These are phyloP conservation scores for Aspergillus ruber DNA, from an alignment of 2,329 filamentous ascomycete species.

Conservation along the genomic window DNA sequence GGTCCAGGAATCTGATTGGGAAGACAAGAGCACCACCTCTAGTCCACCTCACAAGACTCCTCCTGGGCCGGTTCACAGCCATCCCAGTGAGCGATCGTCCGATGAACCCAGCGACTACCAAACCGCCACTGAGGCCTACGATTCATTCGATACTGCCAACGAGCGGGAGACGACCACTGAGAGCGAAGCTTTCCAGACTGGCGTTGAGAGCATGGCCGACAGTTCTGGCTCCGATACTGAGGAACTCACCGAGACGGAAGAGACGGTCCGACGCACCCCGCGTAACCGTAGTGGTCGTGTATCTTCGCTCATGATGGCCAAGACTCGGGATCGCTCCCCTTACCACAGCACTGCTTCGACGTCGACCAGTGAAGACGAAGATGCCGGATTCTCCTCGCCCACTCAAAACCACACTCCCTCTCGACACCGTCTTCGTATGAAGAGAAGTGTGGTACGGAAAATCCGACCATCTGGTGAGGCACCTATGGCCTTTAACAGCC, in stretches of 20 bases:
- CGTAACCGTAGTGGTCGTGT: conserved; percentile 31
- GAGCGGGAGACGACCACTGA: conserved; percentile 71
- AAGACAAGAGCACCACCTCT: conserved; percentile 63
- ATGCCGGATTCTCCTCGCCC: conserved; percentile 60
- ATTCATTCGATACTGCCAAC: conserved; percentile 67
- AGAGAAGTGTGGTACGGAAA: conserved; percentile 56
- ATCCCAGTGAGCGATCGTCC: conserved; percentile 19
- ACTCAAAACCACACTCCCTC: conserved; percentile 53
- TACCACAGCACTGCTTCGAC: conserved; percentile 86
- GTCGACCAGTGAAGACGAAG: conserved; percentile 66
- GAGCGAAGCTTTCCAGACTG: conserved; percentile 92
- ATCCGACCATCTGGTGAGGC: conserved; percentile 46
- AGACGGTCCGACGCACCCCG: conserved; percentile 32
- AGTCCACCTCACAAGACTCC: conserved; percentile 49
- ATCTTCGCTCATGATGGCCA: conserved; percentile 35
- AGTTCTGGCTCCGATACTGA: conserved; percentile 59
- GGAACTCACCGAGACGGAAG: conserved; percentile 81
- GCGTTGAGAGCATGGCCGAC: conserved; percentile 63
- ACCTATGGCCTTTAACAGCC: conserved; percentile 33
- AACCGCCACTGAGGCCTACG: conserved; percentile 68
- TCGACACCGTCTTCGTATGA: conserved; percentile 66
- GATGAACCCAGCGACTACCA: conserved; percentile 65
- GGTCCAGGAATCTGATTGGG: conserved; percentile 78
- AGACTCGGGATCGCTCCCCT: conserved; percentile 56
- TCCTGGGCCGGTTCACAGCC: conserved; percentile 22